Evolutionary conservation across 148 eudicot species (phyloP).

Genomic region (Cornus florida): DNA sequence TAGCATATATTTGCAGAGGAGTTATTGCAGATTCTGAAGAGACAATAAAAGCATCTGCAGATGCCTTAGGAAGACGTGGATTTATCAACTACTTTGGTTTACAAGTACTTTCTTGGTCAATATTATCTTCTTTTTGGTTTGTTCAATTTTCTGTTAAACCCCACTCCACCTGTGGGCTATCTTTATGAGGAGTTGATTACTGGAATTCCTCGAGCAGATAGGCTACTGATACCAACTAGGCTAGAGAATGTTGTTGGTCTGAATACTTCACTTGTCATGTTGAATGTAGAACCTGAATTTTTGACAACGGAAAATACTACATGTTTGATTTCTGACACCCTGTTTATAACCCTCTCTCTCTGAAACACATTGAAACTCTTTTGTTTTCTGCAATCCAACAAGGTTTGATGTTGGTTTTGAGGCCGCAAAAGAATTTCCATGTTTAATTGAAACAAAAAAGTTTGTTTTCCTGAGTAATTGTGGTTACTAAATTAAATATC

Average conservation of each 20-base stretch:
- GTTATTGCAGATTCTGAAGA: slow-evolving; percentile 81
- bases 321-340: not conserved
- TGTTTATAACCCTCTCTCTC: not conserved
- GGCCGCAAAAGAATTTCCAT: not conserved
- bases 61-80: slow-evolving; percentile 75
- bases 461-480: not conserved
- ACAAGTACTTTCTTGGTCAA: slow-evolving; percentile 50
- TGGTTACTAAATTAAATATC: not conserved
- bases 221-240: not conserved
- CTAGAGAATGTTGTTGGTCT: not conserved
- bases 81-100: slow-evolving; percentile 94
- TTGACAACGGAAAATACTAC: not conserved
- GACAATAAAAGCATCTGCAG: slow-evolving; percentile 67
- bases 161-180: not conserved
- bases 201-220: not conserved
- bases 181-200: not conserved
- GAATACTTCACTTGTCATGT: not conserved
- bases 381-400: not conserved
- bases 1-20: slow-evolving; percentile 52
- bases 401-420: not conserved
- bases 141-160: not conserved
- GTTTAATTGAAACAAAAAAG: not conserved
- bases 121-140: not conserved
- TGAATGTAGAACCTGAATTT: not conserved
- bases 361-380: not conserved